These are phyloP conservation scores for Xylaria arbuscula DNA, from an alignment of 2,329 filamentous ascomycete species.

Conservation along the genomic window DNA sequence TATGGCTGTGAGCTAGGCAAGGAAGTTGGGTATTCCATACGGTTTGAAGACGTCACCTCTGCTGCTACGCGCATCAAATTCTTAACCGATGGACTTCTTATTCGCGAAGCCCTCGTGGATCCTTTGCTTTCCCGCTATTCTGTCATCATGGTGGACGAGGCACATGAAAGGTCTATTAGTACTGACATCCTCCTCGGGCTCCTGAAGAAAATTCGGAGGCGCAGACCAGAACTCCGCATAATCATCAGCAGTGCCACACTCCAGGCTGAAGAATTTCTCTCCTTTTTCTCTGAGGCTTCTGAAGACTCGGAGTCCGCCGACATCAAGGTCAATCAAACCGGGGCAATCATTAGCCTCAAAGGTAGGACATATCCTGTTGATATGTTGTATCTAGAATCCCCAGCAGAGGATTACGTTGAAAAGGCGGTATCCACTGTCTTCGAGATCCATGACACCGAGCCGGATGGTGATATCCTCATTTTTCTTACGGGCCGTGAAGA, in stretches of 20 bases:
- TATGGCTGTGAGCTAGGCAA: slow-evolving; percentile 86
- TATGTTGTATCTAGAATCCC: slow-evolving; percentile 79
- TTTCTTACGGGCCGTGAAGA: slow-evolving; percentile 95
- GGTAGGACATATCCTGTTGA: slow-evolving; percentile 91
- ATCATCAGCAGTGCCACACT: slow-evolving; percentile 94
- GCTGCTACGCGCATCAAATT: slow-evolving; percentile 91
- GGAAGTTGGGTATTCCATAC: slow-evolving; percentile 92
- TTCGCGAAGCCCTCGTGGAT: slow-evolving; percentile 92
- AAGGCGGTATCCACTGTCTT: slow-evolving; percentile 84
- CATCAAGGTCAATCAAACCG: slow-evolving; percentile 43
- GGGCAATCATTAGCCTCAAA: slow-evolving; percentile 83
- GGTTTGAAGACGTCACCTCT: slow-evolving; percentile 91
- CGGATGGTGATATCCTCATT: slow-evolving; percentile 86
- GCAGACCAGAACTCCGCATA: slow-evolving; percentile 82
- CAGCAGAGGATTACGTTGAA: slow-evolving; percentile 88
- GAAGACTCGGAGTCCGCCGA: slow-evolving; percentile 52
- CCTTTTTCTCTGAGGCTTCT: slow-evolving; percentile 72
- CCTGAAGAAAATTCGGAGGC: slow-evolving; percentile 88
- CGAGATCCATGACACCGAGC: slow-evolving; percentile 85
- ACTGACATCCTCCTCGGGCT: slow-evolving; percentile 91
- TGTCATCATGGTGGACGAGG: slow-evolving; percentile 97
- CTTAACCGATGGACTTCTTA: slow-evolving; percentile 89
- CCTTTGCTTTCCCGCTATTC: slow-evolving; percentile 91
- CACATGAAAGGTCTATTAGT: slow-evolving; percentile 91
- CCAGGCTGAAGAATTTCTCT: slow-evolving; percentile 85